These are phyloP conservation scores for Kingdonia uniflora DNA, from an alignment of 164 flowering plant genomes.

Conservation along the genomic window DNA sequence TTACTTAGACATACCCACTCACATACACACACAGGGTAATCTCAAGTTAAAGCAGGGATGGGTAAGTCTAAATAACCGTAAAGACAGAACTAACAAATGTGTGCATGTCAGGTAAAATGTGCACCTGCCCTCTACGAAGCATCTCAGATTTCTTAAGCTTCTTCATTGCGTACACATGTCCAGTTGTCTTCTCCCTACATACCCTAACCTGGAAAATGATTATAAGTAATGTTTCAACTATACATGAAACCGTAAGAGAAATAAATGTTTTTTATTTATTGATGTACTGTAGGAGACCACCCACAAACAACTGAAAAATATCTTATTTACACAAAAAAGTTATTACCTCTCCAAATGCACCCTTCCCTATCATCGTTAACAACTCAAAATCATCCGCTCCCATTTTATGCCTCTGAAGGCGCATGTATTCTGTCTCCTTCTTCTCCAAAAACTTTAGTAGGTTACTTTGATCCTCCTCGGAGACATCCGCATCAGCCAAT, in stretches of 20 bases:
- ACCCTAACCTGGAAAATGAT: slow-evolving; percentile 57
- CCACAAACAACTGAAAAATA: background rate
- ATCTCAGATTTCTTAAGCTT: slow-evolving; percentile 93
- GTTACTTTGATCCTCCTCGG: slow-evolving; percentile 85
- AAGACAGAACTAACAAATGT: background rate
- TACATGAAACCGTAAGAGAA: background rate
- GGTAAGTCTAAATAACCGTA: too few relatives aligned
- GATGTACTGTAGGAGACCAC: too few relatives aligned
- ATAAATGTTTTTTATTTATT: too few relatives aligned
- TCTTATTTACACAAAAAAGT: background rate
- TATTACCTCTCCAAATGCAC: slow-evolving; percentile 96
- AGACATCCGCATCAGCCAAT: slow-evolving; percentile 87
- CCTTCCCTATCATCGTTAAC: slow-evolving; percentile 95
- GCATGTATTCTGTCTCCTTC: slow-evolving; percentile 97
- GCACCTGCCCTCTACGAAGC: slow-evolving; percentile 97
- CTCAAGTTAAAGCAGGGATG: too few relatives aligned
- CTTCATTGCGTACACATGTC: slow-evolving; percentile 95
- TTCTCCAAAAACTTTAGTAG: slow-evolving; percentile 68
- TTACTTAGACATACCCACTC: too few relatives aligned
- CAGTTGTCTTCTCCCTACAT: slow-evolving; percentile 71
- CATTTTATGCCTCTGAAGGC: slow-evolving; percentile 93
- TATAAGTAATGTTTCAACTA: background rate
- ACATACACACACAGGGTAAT: too few relatives aligned
- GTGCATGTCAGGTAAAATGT: slow-evolving; percentile 2
- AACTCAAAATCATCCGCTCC: slow-evolving; percentile 95